Conservation (phyloP, 1,284 basidiomycete genomes). For the Melanopsichium pennsylvanicum region DNA sequence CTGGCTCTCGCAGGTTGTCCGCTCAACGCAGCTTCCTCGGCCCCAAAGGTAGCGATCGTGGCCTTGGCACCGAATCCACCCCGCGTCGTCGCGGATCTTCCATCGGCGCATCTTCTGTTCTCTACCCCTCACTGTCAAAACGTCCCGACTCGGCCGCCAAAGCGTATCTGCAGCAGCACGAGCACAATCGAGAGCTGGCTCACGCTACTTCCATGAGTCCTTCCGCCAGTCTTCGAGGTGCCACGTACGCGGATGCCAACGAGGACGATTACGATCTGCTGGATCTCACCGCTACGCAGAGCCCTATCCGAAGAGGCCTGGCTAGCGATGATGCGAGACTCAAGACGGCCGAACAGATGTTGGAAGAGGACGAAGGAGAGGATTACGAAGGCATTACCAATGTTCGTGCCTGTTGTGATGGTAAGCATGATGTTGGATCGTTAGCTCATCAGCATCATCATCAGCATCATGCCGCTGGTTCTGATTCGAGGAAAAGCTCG, state of each 20-base stretch:
- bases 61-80: conserved; percentile 69
- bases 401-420: conserved; percentile 83
- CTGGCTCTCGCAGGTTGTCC: conserved; percentile 49
- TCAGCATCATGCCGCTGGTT: conserved; percentile 5
- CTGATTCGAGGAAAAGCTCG: conserved; percentile 25
- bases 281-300: conserved; percentile 41
- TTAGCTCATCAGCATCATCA: conserved; percentile 49
- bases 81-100: conserved; percentile 76
- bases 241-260: conserved; percentile 13
- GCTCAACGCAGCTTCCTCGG: conserved; percentile 59
- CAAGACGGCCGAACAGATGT: conserved; percentile 62
- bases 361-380: conserved; percentile 77
- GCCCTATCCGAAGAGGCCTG: conserved; percentile 27
- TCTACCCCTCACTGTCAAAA: conserved; percentile 72
- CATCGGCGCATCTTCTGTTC: conserved; percentile 70
- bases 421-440: conserved; percentile 74
- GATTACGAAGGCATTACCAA: conserved; percentile 87
- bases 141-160: conserved; percentile 85
- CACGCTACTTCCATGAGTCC: conserved; percentile 39
- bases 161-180: conserved; percentile 74
- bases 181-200: conserved; percentile 42
- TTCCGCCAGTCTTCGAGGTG: conserved; percentile 20
- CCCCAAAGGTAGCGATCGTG: conserved; percentile 61
- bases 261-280: conserved; percentile 42
- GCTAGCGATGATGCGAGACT: conserved; percentile 46